These are phyloP conservation scores for Colletotrichum camelliae DNA, from an alignment of 2,329 filamentous ascomycete genomes.

Conservation along the genomic window DNA sequence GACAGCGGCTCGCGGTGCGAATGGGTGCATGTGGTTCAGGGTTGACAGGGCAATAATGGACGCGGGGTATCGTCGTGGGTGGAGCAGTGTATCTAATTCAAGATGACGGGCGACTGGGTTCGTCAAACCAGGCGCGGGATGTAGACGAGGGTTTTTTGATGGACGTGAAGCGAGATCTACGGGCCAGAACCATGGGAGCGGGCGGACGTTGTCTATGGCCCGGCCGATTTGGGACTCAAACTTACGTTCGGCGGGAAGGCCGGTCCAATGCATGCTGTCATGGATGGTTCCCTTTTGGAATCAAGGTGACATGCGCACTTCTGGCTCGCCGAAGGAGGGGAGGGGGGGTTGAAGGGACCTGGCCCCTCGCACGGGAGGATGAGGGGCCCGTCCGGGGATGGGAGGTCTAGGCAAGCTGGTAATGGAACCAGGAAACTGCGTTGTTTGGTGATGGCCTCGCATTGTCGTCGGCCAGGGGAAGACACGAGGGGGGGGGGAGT, in stretches of 20 bases:
- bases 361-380: background rate
- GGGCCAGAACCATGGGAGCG: background rate
- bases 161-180: conserved; percentile 11
- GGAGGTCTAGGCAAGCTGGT: background rate
- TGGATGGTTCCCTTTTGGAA: background rate
- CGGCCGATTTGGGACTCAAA: background rate
- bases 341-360: background rate
- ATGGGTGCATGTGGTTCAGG: background rate
- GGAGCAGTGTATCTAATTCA: conserved; percentile 15
- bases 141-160: background rate
- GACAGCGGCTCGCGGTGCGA: background rate
- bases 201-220: conserved; percentile 11
- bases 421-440: background rate
- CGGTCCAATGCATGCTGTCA: background rate
- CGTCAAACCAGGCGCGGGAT: conserved; percentile 5
- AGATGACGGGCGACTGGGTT: conserved; percentile 19
- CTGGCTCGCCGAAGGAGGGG: background rate
- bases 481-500: background rate
- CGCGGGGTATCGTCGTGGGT: conserved; percentile 3
- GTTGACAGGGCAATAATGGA: background rate
- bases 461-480: background rate
- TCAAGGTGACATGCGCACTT: background rate
- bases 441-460: conserved; percentile 12
- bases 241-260: background rate
- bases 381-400: background rate